Percentiles rank a stretch among this genome's conserved stretches.
Evolutionary conservation across 148 eudicot genomes (phyloP).

Genomic region (Tetragonia tetragonoides): DNA sequence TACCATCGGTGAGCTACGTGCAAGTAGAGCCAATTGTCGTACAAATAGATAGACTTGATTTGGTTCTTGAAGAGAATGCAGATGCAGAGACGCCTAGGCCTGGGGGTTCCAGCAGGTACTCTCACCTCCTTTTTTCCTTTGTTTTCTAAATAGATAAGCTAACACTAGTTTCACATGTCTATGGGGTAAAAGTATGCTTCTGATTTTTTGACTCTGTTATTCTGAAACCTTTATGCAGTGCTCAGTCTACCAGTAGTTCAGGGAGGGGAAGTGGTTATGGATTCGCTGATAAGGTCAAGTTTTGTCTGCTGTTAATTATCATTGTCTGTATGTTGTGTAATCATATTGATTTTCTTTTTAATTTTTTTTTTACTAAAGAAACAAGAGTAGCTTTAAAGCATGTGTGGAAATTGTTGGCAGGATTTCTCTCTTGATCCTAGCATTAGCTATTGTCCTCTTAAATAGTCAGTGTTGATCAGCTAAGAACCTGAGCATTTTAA

Average conservation of each 20-base stretch:
- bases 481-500: neutral
- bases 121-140: neutral
- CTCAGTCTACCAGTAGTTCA: constrained; percentile 53
- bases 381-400: neutral
- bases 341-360: neutral
- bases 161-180: neutral
- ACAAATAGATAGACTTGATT: constrained; percentile 87
- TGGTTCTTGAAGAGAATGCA: constrained; percentile 92
- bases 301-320: constrained; percentile 10
- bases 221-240: constrained; percentile 33
- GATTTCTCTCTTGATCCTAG: constrained; percentile 6
- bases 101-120: constrained; percentile 63
- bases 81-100: constrained; percentile 51
- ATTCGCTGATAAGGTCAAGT: constrained; percentile 89
- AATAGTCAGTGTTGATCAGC: too few species aligned
- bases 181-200: neutral
- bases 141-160: neutral
- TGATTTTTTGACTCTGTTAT: neutral
- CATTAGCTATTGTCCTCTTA: too few species aligned
- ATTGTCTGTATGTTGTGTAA: neutral
- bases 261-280: constrained; percentile 85
- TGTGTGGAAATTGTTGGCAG: neutral
- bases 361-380: neutral
- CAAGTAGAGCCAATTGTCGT: constrained; percentile 95
- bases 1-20: constrained; percentile 85